phyloP scores from a whole-genome alignment of 169 alveolate species.

The Plasmodium vivax region DNA sequence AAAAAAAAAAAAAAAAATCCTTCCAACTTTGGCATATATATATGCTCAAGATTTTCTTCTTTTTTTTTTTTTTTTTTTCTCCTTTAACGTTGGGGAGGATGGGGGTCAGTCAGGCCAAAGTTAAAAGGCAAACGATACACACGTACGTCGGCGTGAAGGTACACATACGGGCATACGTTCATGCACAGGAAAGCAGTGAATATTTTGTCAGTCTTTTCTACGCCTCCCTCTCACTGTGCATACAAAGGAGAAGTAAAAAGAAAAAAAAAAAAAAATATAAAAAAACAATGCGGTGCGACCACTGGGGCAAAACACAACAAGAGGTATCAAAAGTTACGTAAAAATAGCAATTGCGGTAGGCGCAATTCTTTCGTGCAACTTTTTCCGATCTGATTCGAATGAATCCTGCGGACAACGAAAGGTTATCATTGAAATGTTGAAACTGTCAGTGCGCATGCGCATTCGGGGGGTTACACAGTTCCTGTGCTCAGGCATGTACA shows the following conservation, averaged over 20 bases:
- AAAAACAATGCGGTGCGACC: neutral
- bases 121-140: neutral
- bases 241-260: neutral
- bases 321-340: neutral
- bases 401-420: neutral
- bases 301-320: neutral
- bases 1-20: neutral
- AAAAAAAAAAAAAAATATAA: neutral
- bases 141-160: neutral
- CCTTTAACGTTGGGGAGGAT: neutral
- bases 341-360: neutral
- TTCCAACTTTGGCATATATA: neutral
- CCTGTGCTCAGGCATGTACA: neutral
- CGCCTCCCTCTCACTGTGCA: neutral
- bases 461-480: neutral
- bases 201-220: neutral
- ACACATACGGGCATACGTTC: neutral
- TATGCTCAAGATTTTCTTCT: neutral
- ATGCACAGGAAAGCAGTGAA: neutral
- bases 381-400: neutral
- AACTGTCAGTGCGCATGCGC: neutral
- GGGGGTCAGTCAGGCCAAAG: neutral
- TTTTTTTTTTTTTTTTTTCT: neutral
- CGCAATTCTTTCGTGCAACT: neutral
- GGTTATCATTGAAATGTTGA: neutral